These are phyloP conservation scores for Pythium graminicola DNA, from an alignment of 352 stramenopile genomes.

Conservation along the genomic window DNA sequence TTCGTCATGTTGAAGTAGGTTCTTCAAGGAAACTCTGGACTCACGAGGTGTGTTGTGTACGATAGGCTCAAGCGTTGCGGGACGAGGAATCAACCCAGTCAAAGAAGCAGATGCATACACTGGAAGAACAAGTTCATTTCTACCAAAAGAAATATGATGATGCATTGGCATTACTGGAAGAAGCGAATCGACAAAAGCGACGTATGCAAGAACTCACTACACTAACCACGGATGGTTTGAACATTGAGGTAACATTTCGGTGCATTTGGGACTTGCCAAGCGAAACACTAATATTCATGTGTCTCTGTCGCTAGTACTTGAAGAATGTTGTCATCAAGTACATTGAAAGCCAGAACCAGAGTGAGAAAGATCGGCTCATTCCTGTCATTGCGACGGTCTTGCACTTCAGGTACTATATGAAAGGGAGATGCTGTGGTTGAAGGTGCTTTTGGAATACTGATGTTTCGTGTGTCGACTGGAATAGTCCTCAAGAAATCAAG, in stretches of 20 bases:
- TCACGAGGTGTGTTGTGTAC: not conserved
- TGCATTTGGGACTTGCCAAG: not conserved
- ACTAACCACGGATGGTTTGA: constrained; percentile 36
- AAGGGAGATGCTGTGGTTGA: not conserved
- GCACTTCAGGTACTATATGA: constrained; percentile 39
- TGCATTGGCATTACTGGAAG: constrained; percentile 37
- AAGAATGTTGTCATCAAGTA: constrained; percentile 86
- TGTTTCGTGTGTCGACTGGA: not conserved
- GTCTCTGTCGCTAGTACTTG: constrained; percentile 42
- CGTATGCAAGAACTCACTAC: constrained; percentile 42
- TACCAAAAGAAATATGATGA: constrained; percentile 67
- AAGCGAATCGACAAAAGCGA: constrained; percentile 51
- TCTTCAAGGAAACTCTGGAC: not conserved
- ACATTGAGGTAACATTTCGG: constrained; percentile 46
- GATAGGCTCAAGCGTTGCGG: constrained; percentile 24
- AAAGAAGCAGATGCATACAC: constrained; percentile 36
- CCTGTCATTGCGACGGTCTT: constrained; percentile 71
- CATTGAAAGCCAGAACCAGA: constrained; percentile 64
- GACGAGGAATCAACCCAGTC: constrained; percentile 38
- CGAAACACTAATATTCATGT: not conserved
- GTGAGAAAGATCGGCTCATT: constrained; percentile 71
- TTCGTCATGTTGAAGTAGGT: not conserved
- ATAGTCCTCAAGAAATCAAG: constrained; percentile 55
- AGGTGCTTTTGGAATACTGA: not conserved
- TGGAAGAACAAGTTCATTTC: constrained; percentile 35